phyloP scores from a whole-genome alignment of 2,329 filamentous ascomycete genomes.

The Epichloe gansuensis region DNA sequence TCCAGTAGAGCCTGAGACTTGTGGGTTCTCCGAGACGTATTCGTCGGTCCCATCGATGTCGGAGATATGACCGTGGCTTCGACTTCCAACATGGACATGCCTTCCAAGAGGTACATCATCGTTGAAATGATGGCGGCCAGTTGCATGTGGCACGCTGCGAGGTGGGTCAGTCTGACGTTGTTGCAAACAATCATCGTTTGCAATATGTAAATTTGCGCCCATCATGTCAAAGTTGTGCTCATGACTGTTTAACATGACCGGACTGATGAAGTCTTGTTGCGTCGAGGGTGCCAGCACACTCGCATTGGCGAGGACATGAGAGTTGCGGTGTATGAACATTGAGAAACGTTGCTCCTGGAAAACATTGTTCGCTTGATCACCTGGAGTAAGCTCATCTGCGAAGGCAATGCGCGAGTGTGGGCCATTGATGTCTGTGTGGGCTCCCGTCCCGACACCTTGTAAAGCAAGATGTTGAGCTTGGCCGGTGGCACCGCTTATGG shows the following conservation, averaged over 20 bases:
- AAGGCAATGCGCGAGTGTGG: neutral
- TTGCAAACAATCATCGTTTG: neutral
- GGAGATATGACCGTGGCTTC: neutral
- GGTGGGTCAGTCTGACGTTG: neutral
- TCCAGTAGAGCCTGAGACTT: neutral
- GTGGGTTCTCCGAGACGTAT: neutral
- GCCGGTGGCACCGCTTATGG: neutral
- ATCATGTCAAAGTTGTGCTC: neutral
- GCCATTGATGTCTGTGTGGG: neutral
- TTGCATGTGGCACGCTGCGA: neutral
- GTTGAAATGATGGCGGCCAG: neutral
- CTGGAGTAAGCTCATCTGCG: neutral
- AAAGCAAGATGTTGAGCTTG: conserved; percentile 4
- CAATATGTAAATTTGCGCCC: neutral
- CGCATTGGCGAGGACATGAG: neutral
- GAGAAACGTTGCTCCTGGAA: neutral
- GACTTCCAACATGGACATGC: neutral
- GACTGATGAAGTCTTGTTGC: neutral
- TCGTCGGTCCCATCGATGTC: neutral
- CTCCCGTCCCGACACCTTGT: conserved; percentile 6
- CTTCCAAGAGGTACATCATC: neutral
- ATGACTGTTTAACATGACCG: neutral
- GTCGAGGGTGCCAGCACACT: neutral
- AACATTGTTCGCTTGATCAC: neutral
- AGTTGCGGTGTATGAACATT: neutral